These are phyloP conservation scores for Ophiostoma sp. DNA, from an alignment of 2,329 filamentous ascomycete genomes.

Conservation along the genomic window DNA sequence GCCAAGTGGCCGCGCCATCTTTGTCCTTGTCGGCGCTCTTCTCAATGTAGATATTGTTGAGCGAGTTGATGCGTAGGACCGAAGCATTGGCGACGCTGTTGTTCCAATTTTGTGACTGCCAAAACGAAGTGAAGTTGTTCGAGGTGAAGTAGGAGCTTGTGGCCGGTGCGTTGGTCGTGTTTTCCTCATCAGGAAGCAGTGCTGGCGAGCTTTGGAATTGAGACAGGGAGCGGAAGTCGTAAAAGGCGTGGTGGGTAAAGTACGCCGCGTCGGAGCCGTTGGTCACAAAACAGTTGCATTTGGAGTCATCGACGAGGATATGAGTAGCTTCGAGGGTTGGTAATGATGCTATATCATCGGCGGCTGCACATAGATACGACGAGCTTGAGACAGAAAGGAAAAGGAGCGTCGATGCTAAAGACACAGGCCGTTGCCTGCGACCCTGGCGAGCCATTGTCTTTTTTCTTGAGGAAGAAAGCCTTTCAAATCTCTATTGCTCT, in stretches of 20 bases:
- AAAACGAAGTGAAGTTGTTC: constrained; percentile 35
- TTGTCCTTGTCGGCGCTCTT: constrained; percentile 38
- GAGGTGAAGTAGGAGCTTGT: constrained; percentile 38
- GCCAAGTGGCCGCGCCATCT: constrained; percentile 44
- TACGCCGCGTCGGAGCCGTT: constrained; percentile 37
- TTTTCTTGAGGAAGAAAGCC: background rate
- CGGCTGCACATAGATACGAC: background rate
- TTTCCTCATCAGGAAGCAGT: constrained; percentile 31
- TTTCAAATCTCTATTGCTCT: background rate
- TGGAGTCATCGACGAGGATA: constrained; percentile 22
- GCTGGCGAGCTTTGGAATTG: constrained; percentile 34
- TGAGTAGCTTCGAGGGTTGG: background rate
- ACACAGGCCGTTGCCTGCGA: constrained; percentile 2
- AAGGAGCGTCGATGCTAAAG: background rate
- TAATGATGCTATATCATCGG: background rate
- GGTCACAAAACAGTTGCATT: constrained; percentile 39
- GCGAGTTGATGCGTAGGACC: constrained; percentile 37
- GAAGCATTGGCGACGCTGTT: constrained; percentile 24
- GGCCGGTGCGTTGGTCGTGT: constrained; percentile 30
- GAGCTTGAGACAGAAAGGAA: background rate
- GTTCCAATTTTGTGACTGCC: constrained; percentile 36
- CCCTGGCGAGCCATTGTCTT: background rate
- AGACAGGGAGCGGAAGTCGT: constrained; percentile 37
- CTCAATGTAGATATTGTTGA: constrained; percentile 47
- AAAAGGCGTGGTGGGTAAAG: constrained; percentile 39